Base-by-base conservation (phyloP, 1,284 basidiomycete genomes). In the Mycosarcoma maydis region DNA sequence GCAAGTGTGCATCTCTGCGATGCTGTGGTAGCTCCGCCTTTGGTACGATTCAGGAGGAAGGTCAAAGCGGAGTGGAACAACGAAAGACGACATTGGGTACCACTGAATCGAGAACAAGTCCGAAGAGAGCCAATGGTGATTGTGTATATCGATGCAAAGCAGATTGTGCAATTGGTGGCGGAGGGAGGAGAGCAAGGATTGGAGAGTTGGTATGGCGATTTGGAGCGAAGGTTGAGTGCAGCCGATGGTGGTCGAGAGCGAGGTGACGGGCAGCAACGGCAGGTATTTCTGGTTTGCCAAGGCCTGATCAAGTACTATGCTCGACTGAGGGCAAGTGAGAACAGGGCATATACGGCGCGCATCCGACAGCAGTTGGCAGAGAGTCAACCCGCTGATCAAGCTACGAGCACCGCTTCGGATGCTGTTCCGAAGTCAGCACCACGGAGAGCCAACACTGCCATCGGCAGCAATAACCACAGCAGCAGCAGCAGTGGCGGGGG, bases 211-310 rank as follows among this genome's bases (percentile, higher is more conserved):
- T 62, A 62, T 46, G 43, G 26, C 14, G 59, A 69, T 37, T 17
- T 71, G 14, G 26, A 47, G 40, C 17, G 51, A 9, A 29, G 57
- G 8, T 29, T 70, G 22, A 22, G 8, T 27, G 46, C 44, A 30
- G 33, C 53, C 41, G 29, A 52, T 43, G 41, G 47, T n/a, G 20
- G 23, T 11, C 5, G 20, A 16, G 33, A 20, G 27, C n/a, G 34
- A 17, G 5, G 27, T 17, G 40, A 39, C 24, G 34, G 36, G 17
- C 30, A 34, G 20, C 9, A 34, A 14, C 30, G 17, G 43, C 66
- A 66, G 29, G 48, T 71, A 40, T 66, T 71, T 49, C 26, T 71
- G 23, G 51, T 71, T 45, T 56, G 64, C 40, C 68, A 71, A 39
- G 68, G 61, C 9, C n/a, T 71, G 32, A 53, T 66, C 41, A 71